Evolutionary conservation across 306 rosid genomes (phyloP).

Genomic region (Cicer cuneatum): DNA sequence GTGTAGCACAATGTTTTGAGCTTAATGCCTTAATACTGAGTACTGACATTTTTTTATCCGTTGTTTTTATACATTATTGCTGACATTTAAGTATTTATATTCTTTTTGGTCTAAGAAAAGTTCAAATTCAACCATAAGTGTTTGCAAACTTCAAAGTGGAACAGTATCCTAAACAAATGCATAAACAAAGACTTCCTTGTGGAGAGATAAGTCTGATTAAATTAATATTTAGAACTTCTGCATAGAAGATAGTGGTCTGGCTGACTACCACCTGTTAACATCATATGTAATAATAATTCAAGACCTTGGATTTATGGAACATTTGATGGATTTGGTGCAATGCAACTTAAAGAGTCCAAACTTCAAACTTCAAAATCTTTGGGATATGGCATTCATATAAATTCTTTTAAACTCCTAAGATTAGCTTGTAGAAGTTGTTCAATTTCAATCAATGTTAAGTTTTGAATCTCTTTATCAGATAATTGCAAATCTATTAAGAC

Average conservation of each 20-base stretch:
- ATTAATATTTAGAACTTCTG: constrained; percentile 38
- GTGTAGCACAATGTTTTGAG: constrained; percentile 38
- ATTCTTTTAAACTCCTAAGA: no score
- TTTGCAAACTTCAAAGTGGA: constrained; percentile 46
- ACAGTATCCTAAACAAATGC: constrained; percentile 36
- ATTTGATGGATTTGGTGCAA: constrained; percentile 48
- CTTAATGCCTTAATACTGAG: constrained; percentile 3
- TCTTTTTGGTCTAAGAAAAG: constrained; percentile 36
- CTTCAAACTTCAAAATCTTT: no score
- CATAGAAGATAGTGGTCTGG: constrained; percentile 42
- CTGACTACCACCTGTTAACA: constrained; percentile 22
- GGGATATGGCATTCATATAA: no score
- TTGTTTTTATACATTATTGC: constrained; percentile 27
- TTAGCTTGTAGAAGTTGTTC: no score
- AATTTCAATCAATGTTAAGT: no score
- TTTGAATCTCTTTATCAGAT: no score
- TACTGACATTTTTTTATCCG: constrained; percentile 48
- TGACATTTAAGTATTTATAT: constrained; percentile 24
- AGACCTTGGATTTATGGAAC: constrained; percentile 35
- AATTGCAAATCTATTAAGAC: no score
- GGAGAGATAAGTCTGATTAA: constrained; percentile 29
- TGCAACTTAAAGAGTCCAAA: constrained; percentile 44
- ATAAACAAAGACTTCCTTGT: constrained; percentile 30
- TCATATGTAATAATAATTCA: constrained; percentile 3
- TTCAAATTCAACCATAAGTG: constrained; percentile 33